Conservation (phyloP, 106 monocot species). For the Chionographis japonica region DNA sequence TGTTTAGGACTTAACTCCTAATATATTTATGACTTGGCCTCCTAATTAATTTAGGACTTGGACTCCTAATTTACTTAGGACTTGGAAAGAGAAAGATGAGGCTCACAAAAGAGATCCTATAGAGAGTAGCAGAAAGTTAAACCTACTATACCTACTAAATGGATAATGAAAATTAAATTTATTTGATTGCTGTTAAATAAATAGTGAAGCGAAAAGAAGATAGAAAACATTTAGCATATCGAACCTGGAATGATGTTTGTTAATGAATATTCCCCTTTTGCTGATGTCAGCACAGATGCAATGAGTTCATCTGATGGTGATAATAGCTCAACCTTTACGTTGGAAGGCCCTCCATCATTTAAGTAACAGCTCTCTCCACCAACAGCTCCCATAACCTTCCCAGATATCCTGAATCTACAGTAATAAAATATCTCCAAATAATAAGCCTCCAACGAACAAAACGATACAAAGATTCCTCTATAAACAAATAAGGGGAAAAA, state of each 20-base stretch:
- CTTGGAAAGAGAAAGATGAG: no score
- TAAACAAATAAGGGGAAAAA: conserved; percentile 9
- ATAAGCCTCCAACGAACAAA: conserved; percentile 1
- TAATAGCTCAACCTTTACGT: conserved; percentile 78
- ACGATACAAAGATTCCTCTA: not conserved
- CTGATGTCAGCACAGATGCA: conserved; percentile 68
- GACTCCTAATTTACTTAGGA: no score
- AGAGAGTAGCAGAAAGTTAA: not conserved
- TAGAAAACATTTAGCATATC: conserved; percentile 3
- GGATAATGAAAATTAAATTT: not conserved
- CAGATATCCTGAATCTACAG: conserved; percentile 81
- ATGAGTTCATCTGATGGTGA: conserved; percentile 52
- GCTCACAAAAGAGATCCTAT: not conserved
- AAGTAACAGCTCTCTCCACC: conserved; percentile 83
- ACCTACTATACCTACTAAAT: no score
- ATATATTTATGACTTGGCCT: no score
- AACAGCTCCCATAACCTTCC: conserved; percentile 76
- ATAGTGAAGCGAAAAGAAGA: not conserved
- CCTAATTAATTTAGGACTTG: no score
- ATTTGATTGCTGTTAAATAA: not conserved
- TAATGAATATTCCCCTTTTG: conserved; percentile 66
- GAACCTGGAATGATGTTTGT: conserved; percentile 80
- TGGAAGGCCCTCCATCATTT: conserved; percentile 69
- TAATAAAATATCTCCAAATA: not conserved
- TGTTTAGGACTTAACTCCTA: no score